phyloP scores from a whole-genome alignment of 2,329 filamentous ascomycete species.

The Scedosporium minutisporum region DNA sequence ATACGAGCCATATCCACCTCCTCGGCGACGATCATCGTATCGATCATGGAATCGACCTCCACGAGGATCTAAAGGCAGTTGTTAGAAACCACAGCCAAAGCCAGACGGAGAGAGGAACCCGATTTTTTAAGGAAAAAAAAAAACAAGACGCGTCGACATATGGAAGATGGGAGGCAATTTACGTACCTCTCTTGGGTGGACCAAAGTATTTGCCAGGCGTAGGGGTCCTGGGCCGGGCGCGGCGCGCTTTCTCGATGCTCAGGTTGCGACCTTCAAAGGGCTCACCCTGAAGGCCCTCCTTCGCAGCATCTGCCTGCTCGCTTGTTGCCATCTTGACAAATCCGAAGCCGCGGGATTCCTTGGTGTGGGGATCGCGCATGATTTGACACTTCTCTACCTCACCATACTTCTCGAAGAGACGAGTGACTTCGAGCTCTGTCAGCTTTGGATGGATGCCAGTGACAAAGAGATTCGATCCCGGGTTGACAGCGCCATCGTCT shows the following conservation, averaged over 20 bases:
- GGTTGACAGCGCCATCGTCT: conserved; percentile 77
- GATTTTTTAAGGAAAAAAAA: too few relatives aligned
- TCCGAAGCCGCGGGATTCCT: conserved; percentile 96
- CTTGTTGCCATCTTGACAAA: conserved; percentile 98
- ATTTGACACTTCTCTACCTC: conserved; percentile 99
- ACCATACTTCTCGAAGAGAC: conserved; percentile 97
- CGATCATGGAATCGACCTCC: conserved; percentile 40
- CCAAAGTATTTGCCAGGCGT: conserved; percentile 99
- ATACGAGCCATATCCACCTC: conserved; percentile 47
- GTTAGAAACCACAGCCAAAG: conserved; percentile 9
- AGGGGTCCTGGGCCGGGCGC: conserved; percentile 86
- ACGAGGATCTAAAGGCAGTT: conserved; percentile 23
- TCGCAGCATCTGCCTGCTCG: conserved; percentile 92
- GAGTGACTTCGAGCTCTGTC: conserved; percentile 79
- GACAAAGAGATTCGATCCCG: conserved; percentile 96
- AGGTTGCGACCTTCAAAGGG: conserved; percentile 89
- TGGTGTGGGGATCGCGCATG: conserved; percentile 97
- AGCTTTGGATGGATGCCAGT: conserved; percentile 94
- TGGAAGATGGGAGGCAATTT: not conserved
- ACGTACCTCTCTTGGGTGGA: conserved; percentile 89
- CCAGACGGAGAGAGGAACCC: not conserved
- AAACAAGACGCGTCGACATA: not conserved
- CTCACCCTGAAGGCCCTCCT: conserved; percentile 91
- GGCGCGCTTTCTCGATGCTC: conserved; percentile 97
- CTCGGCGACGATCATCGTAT: conserved; percentile 56